Evolutionary conservation across 129 eudicot species (phyloP), one percentile per base, ranked within the genome.

Genomic region (Silybum marianum): DNA sequence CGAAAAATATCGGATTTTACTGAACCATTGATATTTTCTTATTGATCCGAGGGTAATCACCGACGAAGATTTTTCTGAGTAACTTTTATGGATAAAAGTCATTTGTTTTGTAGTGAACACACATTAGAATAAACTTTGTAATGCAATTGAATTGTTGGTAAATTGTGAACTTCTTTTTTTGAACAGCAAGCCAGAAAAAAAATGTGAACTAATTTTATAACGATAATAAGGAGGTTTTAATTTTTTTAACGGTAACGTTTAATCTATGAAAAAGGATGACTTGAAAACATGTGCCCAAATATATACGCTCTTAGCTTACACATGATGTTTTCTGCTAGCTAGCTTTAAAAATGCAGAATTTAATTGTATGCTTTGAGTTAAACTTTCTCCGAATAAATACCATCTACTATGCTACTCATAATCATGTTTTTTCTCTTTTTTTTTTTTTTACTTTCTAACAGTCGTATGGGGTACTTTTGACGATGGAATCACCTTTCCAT

Each of bases 401-500:
- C 69, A 71, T 71, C 74, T 77, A 63, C 60, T 39, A 70, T 76
- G 77, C 70, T 69, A 51, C 65, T 77, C 82, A 71, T 77, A 83
- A 83, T 83, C 86, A 83, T 78, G 86, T 72, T 83, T 83, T 32
- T 32, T 32, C 36, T 32, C 30, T 26, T 3, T 32, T 32, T 32
- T 4, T 32, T 32, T 32, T 32, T 32, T 83, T 83, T 28, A 78
- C 79, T 83, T 83, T 83, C 73, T 83, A 83, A 78, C 86, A 83
- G 79, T 71, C 72, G 86, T 72, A 73, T 51, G 84, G 84, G 78
- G 73, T 84, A 80, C 84, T 84, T 84, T 84, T 75, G 81, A 75
- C 78, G 75, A 78, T 62, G 82, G 86, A 83, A 83, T 83, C 86
- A 83, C 86, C 86, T 83, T 83, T 83, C 42, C 83, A 83, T 83